A percentile compares a stretch with the other conserved stretches of the same genome.
These are phyloP conservation scores for Parastagonospora avenae DNA, from an alignment of 2,329 filamentous ascomycete genomes.

Conservation along the genomic window DNA sequence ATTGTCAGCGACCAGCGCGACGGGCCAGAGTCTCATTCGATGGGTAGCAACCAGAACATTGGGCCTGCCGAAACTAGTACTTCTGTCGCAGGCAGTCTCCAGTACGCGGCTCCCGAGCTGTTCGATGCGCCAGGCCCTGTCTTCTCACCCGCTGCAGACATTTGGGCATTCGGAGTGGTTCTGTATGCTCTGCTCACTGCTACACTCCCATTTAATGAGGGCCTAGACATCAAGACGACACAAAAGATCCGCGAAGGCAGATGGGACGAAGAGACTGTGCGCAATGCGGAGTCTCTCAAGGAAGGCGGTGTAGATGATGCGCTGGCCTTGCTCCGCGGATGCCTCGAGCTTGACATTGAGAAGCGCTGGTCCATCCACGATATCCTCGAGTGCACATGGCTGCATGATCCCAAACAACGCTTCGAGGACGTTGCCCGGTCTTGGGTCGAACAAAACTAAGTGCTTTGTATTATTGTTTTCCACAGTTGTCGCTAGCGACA, in stretches of 20 bases:
- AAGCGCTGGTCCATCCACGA: slow-evolving; percentile 63
- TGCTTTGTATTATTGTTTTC: background rate
- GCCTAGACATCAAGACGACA: slow-evolving; percentile 63
- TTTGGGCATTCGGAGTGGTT: slow-evolving; percentile 71
- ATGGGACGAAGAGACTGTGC: slow-evolving; percentile 61
- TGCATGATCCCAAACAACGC: slow-evolving; percentile 45
- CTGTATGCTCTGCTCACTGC: slow-evolving; percentile 66
- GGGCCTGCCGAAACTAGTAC: slow-evolving; percentile 62
- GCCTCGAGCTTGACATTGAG: slow-evolving; percentile 62
- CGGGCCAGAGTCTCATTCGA: slow-evolving; percentile 56
- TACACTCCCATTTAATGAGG: slow-evolving; percentile 65
- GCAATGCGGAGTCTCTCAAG: slow-evolving; percentile 49
- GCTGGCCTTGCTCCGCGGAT: slow-evolving; percentile 63
- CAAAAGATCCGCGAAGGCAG: slow-evolving; percentile 64
- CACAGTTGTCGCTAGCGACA: slow-evolving; percentile 1
- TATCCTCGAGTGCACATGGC: slow-evolving; percentile 61
- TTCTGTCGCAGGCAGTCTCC: slow-evolving; percentile 64
- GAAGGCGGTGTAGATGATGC: slow-evolving; percentile 50
- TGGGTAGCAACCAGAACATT: slow-evolving; percentile 49
- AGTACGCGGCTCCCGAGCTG: slow-evolving; percentile 59
- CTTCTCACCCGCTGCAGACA: slow-evolving; percentile 63
- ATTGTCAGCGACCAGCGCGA: slow-evolving; percentile 61
- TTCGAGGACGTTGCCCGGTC: slow-evolving; percentile 36
- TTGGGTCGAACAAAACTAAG: slow-evolving; percentile 26
- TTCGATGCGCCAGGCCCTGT: slow-evolving; percentile 48